Percentiles rank a stretch among this genome's conserved stretches.
Evolutionary conservation across 2,329 filamentous ascomycete species (phyloP).

Genomic region (Penicillium sp.): DNA sequence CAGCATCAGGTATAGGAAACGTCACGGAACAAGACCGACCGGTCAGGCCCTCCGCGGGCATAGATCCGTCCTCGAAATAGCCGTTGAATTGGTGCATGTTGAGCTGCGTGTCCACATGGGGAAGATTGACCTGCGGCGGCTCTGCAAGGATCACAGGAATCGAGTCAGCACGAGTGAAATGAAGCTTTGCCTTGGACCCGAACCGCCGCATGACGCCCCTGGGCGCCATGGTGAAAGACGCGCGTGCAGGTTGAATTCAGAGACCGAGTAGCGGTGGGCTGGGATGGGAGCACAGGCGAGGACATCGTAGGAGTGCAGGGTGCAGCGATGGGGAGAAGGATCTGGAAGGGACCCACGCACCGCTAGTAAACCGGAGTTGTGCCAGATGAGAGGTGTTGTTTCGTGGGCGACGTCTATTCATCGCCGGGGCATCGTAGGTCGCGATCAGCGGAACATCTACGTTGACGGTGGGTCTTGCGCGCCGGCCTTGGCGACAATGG

Average conservation of each 20-base stretch:
- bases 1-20: not conserved
- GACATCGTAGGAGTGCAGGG: not conserved
- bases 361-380: slow-evolving; percentile 25
- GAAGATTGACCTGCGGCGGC: slow-evolving; percentile 39
- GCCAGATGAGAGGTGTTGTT: slow-evolving; percentile 27
- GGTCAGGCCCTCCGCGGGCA: slow-evolving; percentile 19
- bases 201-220: slow-evolving; percentile 28
- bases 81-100: slow-evolving; percentile 46
- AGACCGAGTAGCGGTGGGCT: not conserved
- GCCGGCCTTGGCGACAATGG: not conserved
- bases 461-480: slow-evolving; percentile 2
- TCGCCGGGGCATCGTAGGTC: slow-evolving; percentile 27
- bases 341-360: slow-evolving; percentile 21
- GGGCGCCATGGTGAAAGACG: slow-evolving; percentile 26
- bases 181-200: slow-evolving; percentile 10
- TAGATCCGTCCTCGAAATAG: slow-evolving; percentile 34
- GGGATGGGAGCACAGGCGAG: not conserved
- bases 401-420: slow-evolving; percentile 22
- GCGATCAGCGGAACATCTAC: slow-evolving; percentile 17
- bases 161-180: slow-evolving; percentile 28
- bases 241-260: not conserved
- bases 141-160: slow-evolving; percentile 22
- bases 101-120: slow-evolving; percentile 42
- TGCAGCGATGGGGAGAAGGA: not conserved
- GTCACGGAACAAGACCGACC: slow-evolving; percentile 21